Evolutionary conservation across 345 rosid species (phyloP), one percentile per base, ranked within the genome.

Genomic region (Microthlaspi erraticum): DNA sequence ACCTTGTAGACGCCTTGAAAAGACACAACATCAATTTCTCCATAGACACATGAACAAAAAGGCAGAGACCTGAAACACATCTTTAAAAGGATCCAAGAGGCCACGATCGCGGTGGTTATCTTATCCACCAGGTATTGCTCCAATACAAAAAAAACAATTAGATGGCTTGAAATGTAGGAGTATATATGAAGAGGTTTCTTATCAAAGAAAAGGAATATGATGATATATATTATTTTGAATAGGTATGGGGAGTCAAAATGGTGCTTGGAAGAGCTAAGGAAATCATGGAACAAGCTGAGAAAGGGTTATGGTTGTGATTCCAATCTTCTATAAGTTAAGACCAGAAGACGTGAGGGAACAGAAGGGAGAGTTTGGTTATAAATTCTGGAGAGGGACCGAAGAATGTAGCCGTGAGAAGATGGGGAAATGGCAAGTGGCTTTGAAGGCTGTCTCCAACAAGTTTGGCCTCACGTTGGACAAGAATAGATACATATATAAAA

Each of bases 111-210:
- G 0, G 23, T 64, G 5, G 68, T 48, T 4, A 48, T 64, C 12
- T 46, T 64, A 17, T 64, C 68, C 26, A 10, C 66, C 0, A 61
- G 52, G 64, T 19, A 58, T 2, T 10, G 42, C 18, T 56, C 43
- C 5, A 39, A 23, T 23, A 23, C 26, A 23, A 23, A 23, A 23
- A 23, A 23, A 23, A 23, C 1, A 23, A 23, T 23, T 3, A 3
- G 3, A 23, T 23, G 26, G 26, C 3, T 23, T 2, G 3, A 23
- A 23, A 23, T 2, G 26, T 23, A 0, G 26, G 26, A 23, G 3
- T 23, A 23, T 23, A 23, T 23, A 23, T 23, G 26, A 23, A 23
- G 26, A 23, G 3, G 3, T 23, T 3, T 23, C 26, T 23, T n/a
- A n/a, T n/a, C 3, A 23, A 23, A 23, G 3, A 23, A 23, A 23